A percentile compares a stretch with the other conserved stretches of the same genome.
Conservation (phyloP, 352 stramenopile species). For the Globisporangium paddicum region DNA sequence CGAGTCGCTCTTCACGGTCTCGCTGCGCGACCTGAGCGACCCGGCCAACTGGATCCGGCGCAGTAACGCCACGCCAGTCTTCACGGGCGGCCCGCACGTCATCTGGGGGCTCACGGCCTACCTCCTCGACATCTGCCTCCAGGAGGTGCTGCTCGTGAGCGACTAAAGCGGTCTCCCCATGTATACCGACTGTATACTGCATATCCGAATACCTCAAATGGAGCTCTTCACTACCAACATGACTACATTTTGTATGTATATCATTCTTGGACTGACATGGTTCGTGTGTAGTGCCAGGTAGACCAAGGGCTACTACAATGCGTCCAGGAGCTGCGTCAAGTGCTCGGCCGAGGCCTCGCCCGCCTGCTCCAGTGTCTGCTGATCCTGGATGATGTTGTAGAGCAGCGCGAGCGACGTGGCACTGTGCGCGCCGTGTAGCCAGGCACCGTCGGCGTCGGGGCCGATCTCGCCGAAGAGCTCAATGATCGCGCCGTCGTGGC, state of each 20-base stretch:
- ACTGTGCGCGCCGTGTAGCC: conserved; percentile 27
- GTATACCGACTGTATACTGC: background rate
- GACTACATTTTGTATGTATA: background rate
- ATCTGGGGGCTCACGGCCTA: conserved; percentile 98
- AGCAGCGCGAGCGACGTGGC: conserved; percentile 37
- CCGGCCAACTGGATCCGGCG: conserved; percentile 75
- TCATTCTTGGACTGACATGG: too few relatives aligned
- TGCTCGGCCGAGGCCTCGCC: background rate
- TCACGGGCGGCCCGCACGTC: conserved; percentile 92
- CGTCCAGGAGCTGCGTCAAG: conserved; percentile 9
- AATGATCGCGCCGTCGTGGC: conserved; percentile 75
- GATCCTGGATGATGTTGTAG: conserved; percentile 51
- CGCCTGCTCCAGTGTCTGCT: conserved; percentile 9
- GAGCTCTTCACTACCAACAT: background rate
- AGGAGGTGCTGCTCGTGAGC: conserved; percentile 53
- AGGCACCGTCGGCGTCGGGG: conserved; percentile 27
- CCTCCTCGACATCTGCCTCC: conserved; percentile 88
- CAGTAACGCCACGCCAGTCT: conserved; percentile 88
- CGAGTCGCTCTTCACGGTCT: conserved; percentile 94
- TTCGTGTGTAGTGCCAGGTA: background rate
- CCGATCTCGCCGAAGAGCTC: conserved; percentile 79
- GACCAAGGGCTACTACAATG: background rate
- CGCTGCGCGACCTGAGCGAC: conserved; percentile 86
- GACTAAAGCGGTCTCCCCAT: background rate
- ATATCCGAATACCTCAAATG: background rate